phyloP scores from a whole-genome alignment of 2,329 filamentous ascomycete genomes.

The Chrysosporium queenslandicum region DNA sequence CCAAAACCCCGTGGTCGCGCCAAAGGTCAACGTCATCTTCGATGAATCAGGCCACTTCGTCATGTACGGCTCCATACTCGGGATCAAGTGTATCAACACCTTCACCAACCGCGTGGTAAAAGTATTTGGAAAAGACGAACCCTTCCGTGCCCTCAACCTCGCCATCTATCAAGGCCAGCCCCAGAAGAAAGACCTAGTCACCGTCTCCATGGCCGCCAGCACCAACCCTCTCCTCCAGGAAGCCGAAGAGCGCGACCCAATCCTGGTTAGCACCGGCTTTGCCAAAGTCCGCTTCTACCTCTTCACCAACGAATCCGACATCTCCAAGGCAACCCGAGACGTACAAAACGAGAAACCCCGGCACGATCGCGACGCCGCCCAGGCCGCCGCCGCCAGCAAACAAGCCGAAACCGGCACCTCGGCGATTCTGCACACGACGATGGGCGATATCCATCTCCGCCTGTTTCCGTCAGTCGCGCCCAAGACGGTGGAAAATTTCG shows the following conservation, averaged over 20 bases:
- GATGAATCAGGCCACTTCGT: constrained; percentile 96
- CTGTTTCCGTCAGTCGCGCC: constrained; percentile 89
- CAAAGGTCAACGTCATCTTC: constrained; percentile 78
- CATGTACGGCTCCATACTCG: constrained; percentile 82
- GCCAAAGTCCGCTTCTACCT: constrained; percentile 93
- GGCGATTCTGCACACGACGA: constrained; percentile 81
- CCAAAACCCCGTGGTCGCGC: constrained; percentile 56
- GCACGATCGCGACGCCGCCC: constrained; percentile 45
- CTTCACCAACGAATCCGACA: constrained; percentile 82
- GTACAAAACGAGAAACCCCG: constrained; percentile 90
- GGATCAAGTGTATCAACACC: constrained; percentile 91
- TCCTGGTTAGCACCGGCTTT: constrained; percentile 72
- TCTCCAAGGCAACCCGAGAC: constrained; percentile 75
- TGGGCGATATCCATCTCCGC: constrained; percentile 86
- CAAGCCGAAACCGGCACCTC: constrained; percentile 62
- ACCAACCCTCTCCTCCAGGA: constrained; percentile 87
- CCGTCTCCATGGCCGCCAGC: constrained; percentile 93
- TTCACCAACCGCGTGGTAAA: constrained; percentile 87
- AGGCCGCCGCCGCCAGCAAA: constrained; percentile 45
- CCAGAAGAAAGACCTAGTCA: constrained; percentile 85
- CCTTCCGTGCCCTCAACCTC: constrained; percentile 71
- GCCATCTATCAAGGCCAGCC: constrained; percentile 90
- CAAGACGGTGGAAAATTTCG: constrained; percentile 94
- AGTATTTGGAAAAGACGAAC: constrained; percentile 81
- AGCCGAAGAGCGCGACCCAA: constrained; percentile 81